These are phyloP conservation scores for Sporisorium reilianum DNA, from an alignment of 1,284 basidiomycete species.

Conservation along the genomic window DNA sequence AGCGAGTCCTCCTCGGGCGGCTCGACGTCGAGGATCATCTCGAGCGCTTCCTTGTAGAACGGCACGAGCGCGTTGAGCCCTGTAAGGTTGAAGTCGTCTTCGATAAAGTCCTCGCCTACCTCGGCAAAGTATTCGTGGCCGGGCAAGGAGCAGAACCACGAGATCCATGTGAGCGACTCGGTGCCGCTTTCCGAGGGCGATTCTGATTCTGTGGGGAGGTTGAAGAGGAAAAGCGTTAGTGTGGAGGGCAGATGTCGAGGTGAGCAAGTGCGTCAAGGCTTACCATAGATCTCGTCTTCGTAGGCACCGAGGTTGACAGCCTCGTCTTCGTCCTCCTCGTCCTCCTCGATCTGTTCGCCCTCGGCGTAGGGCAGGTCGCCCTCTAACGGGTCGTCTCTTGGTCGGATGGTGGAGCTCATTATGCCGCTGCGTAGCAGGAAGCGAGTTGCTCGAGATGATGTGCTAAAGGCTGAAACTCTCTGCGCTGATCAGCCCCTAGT, in stretches of 20 bases:
- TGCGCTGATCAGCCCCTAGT: too few relatives aligned
- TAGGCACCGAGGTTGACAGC: slow-evolving; percentile 41
- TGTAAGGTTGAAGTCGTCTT: slow-evolving; percentile 99
- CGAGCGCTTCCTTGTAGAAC: slow-evolving; percentile 99
- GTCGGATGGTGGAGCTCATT: slow-evolving; percentile 22
- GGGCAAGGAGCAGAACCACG: slow-evolving; percentile 97
- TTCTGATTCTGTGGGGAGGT: slow-evolving; percentile 42
- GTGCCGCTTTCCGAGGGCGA: slow-evolving; percentile 65
- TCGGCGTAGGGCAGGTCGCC: slow-evolving; percentile 28
- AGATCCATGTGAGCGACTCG: slow-evolving; percentile 85
- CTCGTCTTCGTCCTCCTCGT: slow-evolving; percentile 57
- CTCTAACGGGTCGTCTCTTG: slow-evolving; percentile 23
- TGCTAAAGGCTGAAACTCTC: too few relatives aligned
- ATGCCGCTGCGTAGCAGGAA: not conserved
- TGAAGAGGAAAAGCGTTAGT: not conserved
- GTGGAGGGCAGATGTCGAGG: not conserved
- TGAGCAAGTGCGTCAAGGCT: slow-evolving; percentile 1
- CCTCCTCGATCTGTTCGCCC: slow-evolving; percentile 47
- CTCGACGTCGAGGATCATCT: slow-evolving; percentile 99
- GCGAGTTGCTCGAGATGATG: not conserved
- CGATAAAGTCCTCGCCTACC: slow-evolving; percentile 97
- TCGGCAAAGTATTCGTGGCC: slow-evolving; percentile 94
- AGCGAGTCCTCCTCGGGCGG: slow-evolving; percentile 89
- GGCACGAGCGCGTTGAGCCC: slow-evolving; percentile 93
- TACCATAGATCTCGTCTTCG: slow-evolving; percentile 54